Conservation (phyloP, 2,329 filamentous ascomycete genomes). For the Pseudogymnoascus sp. region DNA sequence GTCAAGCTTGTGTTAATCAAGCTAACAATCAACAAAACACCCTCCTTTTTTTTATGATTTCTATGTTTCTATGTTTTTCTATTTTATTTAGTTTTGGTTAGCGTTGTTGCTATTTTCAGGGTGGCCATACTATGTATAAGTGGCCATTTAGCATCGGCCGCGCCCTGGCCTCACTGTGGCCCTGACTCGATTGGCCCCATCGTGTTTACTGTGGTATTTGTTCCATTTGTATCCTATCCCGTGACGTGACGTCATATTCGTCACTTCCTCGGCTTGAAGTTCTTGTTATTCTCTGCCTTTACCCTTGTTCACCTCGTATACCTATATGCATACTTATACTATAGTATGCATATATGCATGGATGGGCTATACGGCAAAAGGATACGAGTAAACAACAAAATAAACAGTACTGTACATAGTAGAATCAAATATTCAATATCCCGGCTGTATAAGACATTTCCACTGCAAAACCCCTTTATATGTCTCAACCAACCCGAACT, state of each 20-base stretch:
- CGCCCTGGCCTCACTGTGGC: neutral
- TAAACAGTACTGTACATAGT: neutral
- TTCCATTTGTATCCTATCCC: no score
- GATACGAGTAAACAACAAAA: neutral
- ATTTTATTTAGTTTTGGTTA: neutral
- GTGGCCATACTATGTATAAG: no score
- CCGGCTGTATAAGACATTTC: neutral
- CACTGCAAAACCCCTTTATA: neutral
- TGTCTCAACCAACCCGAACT: neutral
- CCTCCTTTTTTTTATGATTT: no score
- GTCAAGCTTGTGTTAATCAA: neutral
- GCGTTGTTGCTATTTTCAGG: constrained; percentile 1
- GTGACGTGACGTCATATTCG: neutral
- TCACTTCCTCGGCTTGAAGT: neutral
- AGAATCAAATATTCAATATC: neutral
- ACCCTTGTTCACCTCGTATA: neutral
- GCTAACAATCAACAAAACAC: neutral
- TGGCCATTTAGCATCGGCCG: neutral
- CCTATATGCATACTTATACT: constrained; percentile 1
- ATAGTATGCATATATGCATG: neutral
- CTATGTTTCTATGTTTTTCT: no score
- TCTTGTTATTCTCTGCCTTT: neutral
- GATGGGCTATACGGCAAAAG: neutral
- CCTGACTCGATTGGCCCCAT: constrained; percentile 2
- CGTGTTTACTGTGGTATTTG: neutral